These are phyloP conservation scores for Prinsepia uniflora DNA, from an alignment of 306 rosid genomes.

Conservation along the genomic window DNA sequence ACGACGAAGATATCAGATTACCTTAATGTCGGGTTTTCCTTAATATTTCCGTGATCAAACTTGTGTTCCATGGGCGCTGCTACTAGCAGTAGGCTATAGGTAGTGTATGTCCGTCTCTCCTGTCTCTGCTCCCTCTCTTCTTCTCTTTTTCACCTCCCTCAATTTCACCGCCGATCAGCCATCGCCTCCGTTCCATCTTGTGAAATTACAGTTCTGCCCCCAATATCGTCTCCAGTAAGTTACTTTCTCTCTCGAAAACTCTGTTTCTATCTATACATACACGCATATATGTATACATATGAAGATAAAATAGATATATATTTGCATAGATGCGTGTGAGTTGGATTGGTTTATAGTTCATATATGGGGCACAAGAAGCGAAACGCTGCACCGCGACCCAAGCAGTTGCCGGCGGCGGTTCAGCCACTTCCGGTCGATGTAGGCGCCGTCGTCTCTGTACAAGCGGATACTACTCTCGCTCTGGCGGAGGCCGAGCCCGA, in stretches of 20 bases:
- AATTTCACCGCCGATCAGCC: slow-evolving; percentile 51
- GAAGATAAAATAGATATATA: neutral
- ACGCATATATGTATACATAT: neutral
- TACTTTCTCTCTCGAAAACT: neutral
- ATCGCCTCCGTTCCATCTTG: slow-evolving; percentile 19
- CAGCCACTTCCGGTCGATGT: slow-evolving; percentile 40
- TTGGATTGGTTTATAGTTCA: slow-evolving; percentile 53
- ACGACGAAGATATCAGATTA: neutral
- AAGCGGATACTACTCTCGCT: neutral
- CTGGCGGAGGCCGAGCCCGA: neutral
- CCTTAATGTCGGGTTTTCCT: neutral
- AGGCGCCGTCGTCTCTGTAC: slow-evolving; percentile 29
- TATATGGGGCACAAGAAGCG: slow-evolving; percentile 89
- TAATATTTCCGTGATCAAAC: neutral
- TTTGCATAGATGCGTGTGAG: slow-evolving; percentile 48
- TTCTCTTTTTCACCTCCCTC: slow-evolving; percentile 5
- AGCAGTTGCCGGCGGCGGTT: slow-evolving; percentile 48
- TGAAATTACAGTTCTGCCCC: slow-evolving; percentile 13
- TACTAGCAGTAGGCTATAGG: neutral
- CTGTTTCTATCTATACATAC: neutral
- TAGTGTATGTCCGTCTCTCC: neutral
- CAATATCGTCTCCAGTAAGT: slow-evolving; percentile 14
- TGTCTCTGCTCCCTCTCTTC: neutral
- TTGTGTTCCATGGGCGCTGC: neutral
- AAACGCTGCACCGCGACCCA: slow-evolving; percentile 57